phyloP scores from a whole-genome alignment of 176 grass and related monocot genomes.

The Microstegium vimineum region DNA sequence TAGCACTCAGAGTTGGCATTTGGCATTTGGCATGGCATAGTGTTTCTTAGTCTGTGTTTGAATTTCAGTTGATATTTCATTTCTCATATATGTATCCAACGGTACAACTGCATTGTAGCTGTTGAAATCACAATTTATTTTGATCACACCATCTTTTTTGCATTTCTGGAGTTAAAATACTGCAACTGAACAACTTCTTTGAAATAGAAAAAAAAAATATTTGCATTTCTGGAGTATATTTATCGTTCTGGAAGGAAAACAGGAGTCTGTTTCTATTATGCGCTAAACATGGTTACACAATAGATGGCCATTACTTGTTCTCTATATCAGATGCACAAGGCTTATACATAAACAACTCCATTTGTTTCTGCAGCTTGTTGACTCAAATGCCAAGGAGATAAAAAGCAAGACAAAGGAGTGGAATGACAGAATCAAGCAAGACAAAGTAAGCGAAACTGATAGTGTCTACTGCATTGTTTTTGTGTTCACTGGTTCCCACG shows the following conservation, averaged over 20 bases:
- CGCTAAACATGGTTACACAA: neutral
- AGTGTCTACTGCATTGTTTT: neutral
- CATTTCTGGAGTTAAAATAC: neutral
- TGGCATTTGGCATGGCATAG: neutral
- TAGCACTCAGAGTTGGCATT: neutral
- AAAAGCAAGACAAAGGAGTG: slow-evolving; percentile 50
- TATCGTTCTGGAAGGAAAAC: no score
- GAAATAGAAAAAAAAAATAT: neutral
- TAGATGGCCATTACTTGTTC: neutral
- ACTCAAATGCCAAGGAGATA: no score
- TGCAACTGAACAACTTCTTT: neutral
- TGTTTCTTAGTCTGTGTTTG: neutral
- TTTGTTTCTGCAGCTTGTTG: slow-evolving; percentile 28
- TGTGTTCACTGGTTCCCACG: neutral
- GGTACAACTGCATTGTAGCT: neutral
- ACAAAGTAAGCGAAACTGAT: slow-evolving; percentile 27
- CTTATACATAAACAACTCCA: neutral
- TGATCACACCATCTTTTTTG: neutral
- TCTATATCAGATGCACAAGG: neutral
- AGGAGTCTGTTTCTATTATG: neutral
- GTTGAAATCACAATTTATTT: neutral
- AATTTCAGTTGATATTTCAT: neutral
- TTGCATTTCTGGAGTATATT: no score
- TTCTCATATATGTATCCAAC: neutral
- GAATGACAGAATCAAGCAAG: slow-evolving; percentile 45